phyloP scores from a whole-genome alignment of 495 filamentous ascomycete genomes.

The Xylaria palmicola region DNA sequence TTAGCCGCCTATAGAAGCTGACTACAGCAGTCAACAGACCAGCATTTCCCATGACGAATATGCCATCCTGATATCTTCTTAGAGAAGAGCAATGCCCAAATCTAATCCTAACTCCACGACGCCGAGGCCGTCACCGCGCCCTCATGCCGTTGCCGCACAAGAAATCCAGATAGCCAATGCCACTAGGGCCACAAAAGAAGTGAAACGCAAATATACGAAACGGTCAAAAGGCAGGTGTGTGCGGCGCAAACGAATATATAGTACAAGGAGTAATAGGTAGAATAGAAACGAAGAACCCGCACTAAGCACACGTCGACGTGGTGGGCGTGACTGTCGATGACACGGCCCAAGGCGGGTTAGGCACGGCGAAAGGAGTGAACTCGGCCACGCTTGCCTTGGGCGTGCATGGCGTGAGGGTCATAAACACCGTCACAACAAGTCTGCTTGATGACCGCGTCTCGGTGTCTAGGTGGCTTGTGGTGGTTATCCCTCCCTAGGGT shows the following conservation, averaged over 20 bases:
- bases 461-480: constrained; percentile 5
- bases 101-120: constrained; percentile 8
- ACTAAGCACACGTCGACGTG: not conserved
- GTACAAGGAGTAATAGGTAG: not conserved
- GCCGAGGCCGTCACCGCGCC: not conserved
- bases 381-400: not conserved
- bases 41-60: not conserved
- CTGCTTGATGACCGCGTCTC: constrained; percentile 16
- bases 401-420: not conserved
- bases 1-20: not conserved
- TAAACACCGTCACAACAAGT: constrained; percentile 12
- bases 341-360: not conserved
- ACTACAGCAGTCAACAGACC: not conserved
- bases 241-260: not conserved
- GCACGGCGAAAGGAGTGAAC: not conserved
- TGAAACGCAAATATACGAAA: constrained; percentile 1
- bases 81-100: not conserved
- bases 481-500: constrained; percentile 20
- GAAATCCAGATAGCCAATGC: constrained; percentile 10
- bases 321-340: not conserved
- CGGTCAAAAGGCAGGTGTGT: not conserved
- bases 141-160: not conserved
- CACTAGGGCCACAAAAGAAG: constrained; percentile 13
- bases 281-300: not conserved
- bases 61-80: not conserved